Conservation (phyloP, 257 asterid species). For the Solanum piurae region DNA sequence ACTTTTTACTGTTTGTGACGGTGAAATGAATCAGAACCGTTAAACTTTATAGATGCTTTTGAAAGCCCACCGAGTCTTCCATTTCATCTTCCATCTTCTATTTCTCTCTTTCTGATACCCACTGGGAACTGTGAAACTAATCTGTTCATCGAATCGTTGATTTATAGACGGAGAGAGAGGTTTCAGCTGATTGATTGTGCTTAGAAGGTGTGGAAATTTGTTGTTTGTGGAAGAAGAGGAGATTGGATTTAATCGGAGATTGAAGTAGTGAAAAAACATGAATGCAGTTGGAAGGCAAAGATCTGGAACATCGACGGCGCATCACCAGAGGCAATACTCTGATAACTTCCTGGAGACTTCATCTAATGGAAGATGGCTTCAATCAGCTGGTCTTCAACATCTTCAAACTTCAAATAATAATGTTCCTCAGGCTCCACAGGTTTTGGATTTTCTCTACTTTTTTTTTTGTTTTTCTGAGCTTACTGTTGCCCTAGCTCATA, state of each 20-base stretch:
- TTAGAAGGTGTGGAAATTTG: background rate
- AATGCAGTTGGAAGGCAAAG: constrained; percentile 85
- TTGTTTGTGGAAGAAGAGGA: constrained; percentile 1
- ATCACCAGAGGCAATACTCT: constrained; percentile 83
- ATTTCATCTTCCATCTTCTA: background rate
- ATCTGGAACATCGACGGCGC: constrained; percentile 69
- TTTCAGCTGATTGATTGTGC: background rate
- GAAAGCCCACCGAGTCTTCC: background rate
- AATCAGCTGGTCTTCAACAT: constrained; percentile 92
- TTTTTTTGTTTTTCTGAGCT: background rate
- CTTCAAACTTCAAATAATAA: constrained; percentile 62
- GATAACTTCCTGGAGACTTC: constrained; percentile 65
- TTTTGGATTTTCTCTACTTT: constrained; percentile 2
- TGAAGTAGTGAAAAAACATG: constrained; percentile 26
- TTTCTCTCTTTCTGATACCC: background rate
- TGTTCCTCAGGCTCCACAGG: constrained; percentile 55
- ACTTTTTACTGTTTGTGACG: background rate
- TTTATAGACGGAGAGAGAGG: background rate
- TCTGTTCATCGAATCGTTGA: background rate
- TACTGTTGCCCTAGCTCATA: background rate
- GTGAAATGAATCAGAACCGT: constrained; percentile 17
- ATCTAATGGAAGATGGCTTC: constrained; percentile 84
- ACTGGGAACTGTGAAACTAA: constrained; percentile 1
- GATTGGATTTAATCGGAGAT: constrained; percentile 7
- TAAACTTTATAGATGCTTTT: constrained; percentile 1